These are phyloP conservation scores for Kwoniella shandongensis DNA, from an alignment of 768 basidiomycete genomes.

Conservation along the genomic window DNA sequence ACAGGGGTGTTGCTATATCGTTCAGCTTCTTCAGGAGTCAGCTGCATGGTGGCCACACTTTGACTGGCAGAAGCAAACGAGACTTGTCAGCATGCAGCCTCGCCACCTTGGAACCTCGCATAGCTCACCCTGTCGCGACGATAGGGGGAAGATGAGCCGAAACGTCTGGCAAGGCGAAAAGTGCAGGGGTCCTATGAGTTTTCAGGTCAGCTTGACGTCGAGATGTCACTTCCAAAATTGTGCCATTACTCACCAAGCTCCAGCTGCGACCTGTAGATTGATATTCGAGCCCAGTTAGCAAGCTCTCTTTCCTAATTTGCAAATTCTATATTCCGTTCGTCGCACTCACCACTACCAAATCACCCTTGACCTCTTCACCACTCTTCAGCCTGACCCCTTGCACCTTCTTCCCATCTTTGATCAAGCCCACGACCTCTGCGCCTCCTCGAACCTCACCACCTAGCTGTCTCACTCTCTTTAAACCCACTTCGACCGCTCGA, in stretches of 20 bases:
- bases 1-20: constrained; percentile 60
- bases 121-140: constrained; percentile 74
- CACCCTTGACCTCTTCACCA: constrained; percentile 59
- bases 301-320: too few relatives aligned
- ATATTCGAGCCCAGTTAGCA: not conserved
- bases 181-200: constrained; percentile 72
- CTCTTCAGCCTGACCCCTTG: constrained; percentile 65
- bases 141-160: constrained; percentile 57
- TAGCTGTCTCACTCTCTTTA: constrained; percentile 61
- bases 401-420: constrained; percentile 54
- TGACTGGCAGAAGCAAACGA: constrained; percentile 60
- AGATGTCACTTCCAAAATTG: not conserved
- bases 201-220: not conserved
- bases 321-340: too few relatives aligned
- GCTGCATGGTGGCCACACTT: constrained; percentile 70
- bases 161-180: constrained; percentile 63
- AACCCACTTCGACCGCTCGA: constrained; percentile 63
- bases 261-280: constrained; percentile 40
- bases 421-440: constrained; percentile 61
- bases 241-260: constrained; percentile 42
- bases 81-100: not conserved
- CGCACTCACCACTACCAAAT: constrained; percentile 58
- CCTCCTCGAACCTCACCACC: constrained; percentile 65
- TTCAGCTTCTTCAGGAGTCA: constrained; percentile 68
- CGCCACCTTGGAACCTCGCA: too few relatives aligned